A percentile compares a stretch with the other conserved stretches of the same genome.
Evolutionary conservation across 306 rosid species (phyloP).

Genomic region (Fragaria nilgerrensis): DNA sequence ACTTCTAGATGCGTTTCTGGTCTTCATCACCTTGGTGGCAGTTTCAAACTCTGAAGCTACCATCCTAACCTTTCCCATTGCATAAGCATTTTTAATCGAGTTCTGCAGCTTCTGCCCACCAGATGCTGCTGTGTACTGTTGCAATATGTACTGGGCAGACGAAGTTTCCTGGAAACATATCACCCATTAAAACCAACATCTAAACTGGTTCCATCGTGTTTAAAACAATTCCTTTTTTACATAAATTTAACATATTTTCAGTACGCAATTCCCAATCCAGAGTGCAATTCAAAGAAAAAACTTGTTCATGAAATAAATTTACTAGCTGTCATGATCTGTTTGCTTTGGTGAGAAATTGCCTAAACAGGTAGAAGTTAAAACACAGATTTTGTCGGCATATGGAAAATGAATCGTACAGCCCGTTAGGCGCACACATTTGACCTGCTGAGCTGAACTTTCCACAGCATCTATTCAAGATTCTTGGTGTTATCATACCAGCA

Average conservation of each 20-base stretch:
- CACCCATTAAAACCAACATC: background rate
- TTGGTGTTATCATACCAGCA: slow-evolving; percentile 1
- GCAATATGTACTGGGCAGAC: slow-evolving; percentile 97
- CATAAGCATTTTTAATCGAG: slow-evolving; percentile 82
- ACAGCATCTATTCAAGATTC: background rate
- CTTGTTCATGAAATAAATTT: background rate
- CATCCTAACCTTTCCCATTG: slow-evolving; percentile 95
- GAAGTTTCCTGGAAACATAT: slow-evolving; percentile 74
- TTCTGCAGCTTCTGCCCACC: slow-evolving; percentile 94
- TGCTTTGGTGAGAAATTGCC: background rate
- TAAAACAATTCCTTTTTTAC: background rate
- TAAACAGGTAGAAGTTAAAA: background rate
- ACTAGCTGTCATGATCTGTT: slow-evolving; percentile 21
- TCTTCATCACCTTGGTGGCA: slow-evolving; percentile 77
- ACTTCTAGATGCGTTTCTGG: slow-evolving; percentile 59
- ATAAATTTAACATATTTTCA: background rate
- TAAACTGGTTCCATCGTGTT: background rate
- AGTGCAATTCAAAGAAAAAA: background rate
- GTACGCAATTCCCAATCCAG: background rate
- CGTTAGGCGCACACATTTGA: slow-evolving; percentile 15
- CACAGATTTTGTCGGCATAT: background rate
- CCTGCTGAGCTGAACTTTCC: slow-evolving; percentile 1
- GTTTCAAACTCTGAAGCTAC: slow-evolving; percentile 97
- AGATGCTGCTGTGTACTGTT: slow-evolving; percentile 89
- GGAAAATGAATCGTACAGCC: slow-evolving; percentile 1